A percentile compares a stretch with the other conserved stretches of the same genome.
Conservation (phyloP, 768 basidiomycete genomes). For the Boletellus ananas region DNA sequence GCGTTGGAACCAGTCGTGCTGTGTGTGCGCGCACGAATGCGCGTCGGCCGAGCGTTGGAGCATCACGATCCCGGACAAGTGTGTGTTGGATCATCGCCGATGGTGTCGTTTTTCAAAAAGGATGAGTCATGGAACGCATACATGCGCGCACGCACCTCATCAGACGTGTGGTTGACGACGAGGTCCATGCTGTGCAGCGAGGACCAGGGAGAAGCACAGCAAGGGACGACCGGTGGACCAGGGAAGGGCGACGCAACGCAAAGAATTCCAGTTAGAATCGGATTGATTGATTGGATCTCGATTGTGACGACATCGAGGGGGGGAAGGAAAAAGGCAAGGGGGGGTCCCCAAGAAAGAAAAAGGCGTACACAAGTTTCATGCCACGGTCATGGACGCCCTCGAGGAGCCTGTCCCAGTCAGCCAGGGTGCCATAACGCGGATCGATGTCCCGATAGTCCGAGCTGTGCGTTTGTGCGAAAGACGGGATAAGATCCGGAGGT, state of each 20-base stretch:
- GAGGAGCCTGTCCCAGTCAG: conserved; percentile 55
- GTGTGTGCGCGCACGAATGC: neutral
- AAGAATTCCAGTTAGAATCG: conserved; percentile 1
- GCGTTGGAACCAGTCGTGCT: conserved; percentile 72
- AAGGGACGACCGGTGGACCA: neutral
- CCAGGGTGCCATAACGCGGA: conserved; percentile 59
- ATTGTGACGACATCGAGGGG: conserved; percentile 11
- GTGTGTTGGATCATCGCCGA: no score
- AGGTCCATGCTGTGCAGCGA: conserved; percentile 59
- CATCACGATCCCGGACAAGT: no score
- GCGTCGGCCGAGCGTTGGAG: neutral
- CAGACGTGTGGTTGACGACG: conserved; percentile 71
- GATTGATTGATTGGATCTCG: conserved; percentile 1
- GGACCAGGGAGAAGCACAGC: conserved; percentile 1
- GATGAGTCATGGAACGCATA: neutral
- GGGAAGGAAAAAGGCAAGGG: neutral
- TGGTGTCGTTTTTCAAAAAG: no score
- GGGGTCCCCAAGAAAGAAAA: no score
- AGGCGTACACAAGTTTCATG: conserved; percentile 63
- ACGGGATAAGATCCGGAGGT: conserved; percentile 13
- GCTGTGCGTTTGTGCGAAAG: conserved; percentile 28
- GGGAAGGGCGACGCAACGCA: no score
- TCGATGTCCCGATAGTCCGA: conserved; percentile 65
- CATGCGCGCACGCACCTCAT: conserved; percentile 41
- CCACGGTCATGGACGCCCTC: conserved; percentile 54